Evolutionary conservation across 1,284 basidiomycete species (phyloP).

Genomic region (Rhodotorula sp.): DNA sequence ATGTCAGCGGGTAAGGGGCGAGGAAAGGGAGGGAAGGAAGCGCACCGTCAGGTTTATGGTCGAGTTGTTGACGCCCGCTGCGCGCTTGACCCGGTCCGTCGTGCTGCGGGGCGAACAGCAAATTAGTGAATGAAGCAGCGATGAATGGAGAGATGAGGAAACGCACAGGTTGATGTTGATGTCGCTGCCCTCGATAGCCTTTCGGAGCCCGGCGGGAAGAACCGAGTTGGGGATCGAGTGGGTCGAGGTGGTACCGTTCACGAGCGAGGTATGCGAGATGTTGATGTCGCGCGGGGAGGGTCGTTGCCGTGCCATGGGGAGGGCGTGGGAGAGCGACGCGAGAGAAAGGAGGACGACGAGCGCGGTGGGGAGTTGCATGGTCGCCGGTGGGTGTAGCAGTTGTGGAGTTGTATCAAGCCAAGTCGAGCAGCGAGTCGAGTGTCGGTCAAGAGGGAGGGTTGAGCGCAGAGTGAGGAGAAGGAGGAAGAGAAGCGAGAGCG

Average conservation of each 20-base stretch:
- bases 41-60: slow-evolving; percentile 39
- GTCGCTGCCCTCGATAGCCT: slow-evolving; percentile 27
- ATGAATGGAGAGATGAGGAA: not conserved
- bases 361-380: slow-evolving; percentile 24
- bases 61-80: slow-evolving; percentile 33
- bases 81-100: slow-evolving; percentile 15
- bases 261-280: slow-evolving; percentile 35
- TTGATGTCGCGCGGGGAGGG: slow-evolving; percentile 26
- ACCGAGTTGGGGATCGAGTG: slow-evolving; percentile 29
- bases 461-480: slow-evolving; percentile 5
- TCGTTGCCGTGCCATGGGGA: not conserved
- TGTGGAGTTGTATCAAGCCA: not conserved
- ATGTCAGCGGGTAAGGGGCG: not conserved
- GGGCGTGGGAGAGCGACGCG: slow-evolving; percentile 3
- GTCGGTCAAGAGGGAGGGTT: not conserved
- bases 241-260: slow-evolving; percentile 20
- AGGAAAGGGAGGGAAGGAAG: not conserved
- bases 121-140: not conserved
- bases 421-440: slow-evolving; percentile 2
- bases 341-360: slow-evolving; percentile 15
- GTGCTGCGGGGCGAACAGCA: not conserved
- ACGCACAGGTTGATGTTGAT: slow-evolving; percentile 40
- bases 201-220: slow-evolving; percentile 18
- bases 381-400: not conserved
- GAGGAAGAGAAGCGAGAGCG: slow-evolving; percentile 2